Conservation (phyloP, 2,329 filamentous ascomycete species). For the Hyphodiscus sp. region DNA sequence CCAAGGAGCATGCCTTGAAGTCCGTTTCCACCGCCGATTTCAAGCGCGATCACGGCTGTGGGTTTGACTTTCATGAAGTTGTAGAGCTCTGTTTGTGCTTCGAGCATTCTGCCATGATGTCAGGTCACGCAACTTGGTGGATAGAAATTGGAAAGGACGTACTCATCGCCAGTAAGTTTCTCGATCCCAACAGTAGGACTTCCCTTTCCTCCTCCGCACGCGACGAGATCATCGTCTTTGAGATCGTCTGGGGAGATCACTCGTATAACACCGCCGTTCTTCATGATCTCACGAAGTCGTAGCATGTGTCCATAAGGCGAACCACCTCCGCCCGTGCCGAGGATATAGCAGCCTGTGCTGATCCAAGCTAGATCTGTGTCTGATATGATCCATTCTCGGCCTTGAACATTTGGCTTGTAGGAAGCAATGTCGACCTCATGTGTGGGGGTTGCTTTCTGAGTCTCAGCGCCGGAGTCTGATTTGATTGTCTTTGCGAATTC, state of each 20-base stretch:
- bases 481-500: constrained; percentile 22
- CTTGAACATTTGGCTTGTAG: constrained; percentile 42
- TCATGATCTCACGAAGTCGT: constrained; percentile 44
- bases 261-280: constrained; percentile 42
- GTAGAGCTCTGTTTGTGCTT: constrained; percentile 47
- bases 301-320: constrained; percentile 47
- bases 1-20: constrained; percentile 52
- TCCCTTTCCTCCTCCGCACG: constrained; percentile 51
- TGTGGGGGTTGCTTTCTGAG: constrained; percentile 7
- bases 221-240: constrained; percentile 43
- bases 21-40: constrained; percentile 60
- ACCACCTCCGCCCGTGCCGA: constrained; percentile 54
- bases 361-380: constrained; percentile 51
- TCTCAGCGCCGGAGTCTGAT: constrained; percentile 1
- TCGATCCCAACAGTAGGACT: constrained; percentile 56
- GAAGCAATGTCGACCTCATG: constrained; percentile 31
- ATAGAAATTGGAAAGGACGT: neutral
- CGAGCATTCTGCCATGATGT: constrained; percentile 30
- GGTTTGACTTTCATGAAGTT: constrained; percentile 40
- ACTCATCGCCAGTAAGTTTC: constrained; percentile 50
- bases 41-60: constrained; percentile 52
- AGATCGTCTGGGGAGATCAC: constrained; percentile 47
- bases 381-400: constrained; percentile 47
- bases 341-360: constrained; percentile 50
- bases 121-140: neutral